phyloP scores from a whole-genome alignment of 192 early-diverging fungal genomes.

The Lobosporangium transversale region DNA sequence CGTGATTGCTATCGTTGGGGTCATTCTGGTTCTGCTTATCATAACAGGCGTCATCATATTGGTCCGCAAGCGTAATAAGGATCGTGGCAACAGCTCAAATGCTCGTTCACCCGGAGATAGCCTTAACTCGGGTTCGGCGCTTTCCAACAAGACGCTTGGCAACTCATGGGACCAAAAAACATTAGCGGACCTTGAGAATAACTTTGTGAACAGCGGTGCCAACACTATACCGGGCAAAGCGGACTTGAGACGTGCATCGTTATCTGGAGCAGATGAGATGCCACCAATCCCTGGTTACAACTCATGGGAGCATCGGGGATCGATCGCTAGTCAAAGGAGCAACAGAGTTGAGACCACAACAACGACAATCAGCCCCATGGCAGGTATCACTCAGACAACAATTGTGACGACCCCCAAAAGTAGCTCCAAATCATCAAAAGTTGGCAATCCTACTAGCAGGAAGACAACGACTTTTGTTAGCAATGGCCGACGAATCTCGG shows the following conservation, averaged over 20 bases:
- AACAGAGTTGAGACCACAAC: no score
- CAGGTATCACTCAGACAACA: no score
- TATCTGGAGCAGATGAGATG: conserved; percentile 8
- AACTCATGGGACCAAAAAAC: conserved; percentile 18
- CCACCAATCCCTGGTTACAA: conserved; percentile 10
- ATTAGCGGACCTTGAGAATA: background rate
- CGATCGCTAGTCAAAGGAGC: background rate
- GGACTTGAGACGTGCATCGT: background rate
- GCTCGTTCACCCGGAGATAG: no score
- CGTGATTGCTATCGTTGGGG: conserved; percentile 12
- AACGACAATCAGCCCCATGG: no score
- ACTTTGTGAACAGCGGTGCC: background rate
- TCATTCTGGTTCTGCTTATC: conserved; percentile 20
- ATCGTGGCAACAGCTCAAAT: no score
- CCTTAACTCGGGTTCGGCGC: background rate
- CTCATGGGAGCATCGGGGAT: conserved; percentile 5
- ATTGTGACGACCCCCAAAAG: no score
- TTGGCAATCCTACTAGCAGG: no score
- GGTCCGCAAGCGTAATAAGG: conserved; percentile 17
- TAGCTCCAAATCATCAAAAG: no score
- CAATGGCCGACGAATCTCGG: no score
- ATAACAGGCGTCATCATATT: conserved; percentile 15
- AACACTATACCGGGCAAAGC: background rate
- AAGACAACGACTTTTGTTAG: no score
- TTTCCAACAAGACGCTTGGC: conserved; percentile 4